Evolutionary conservation across 75 land plant species (phyloP).

Genomic region (Pinus taeda): DNA sequence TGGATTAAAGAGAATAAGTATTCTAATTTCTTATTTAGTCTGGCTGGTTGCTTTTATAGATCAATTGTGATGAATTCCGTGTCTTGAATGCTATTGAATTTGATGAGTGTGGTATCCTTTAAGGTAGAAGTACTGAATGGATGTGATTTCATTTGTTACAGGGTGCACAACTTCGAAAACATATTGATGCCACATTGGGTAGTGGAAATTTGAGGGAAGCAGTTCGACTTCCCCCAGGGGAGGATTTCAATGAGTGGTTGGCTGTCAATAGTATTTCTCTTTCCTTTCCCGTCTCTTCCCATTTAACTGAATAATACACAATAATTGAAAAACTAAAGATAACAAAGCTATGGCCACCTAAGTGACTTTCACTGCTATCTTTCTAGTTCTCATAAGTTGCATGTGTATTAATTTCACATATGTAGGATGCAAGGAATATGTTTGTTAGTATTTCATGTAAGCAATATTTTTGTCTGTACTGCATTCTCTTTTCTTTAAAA

Average conservation of each 20-base stretch:
- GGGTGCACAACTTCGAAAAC: constrained; percentile 91
- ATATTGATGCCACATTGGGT: constrained; percentile 93
- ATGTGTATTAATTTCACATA: not conserved
- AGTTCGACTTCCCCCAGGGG: constrained; percentile 96
- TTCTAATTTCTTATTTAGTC: not conserved
- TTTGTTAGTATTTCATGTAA: not conserved
- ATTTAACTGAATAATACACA: not conserved
- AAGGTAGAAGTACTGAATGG: constrained; percentile 7
- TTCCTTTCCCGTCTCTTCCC: constrained; percentile 8
- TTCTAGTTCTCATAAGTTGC: not conserved
- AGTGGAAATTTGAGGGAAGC: constrained; percentile 96
- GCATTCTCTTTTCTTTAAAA: not conserved
- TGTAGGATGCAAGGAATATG: not conserved
- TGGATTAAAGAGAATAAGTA: not conserved
- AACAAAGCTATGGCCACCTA: not conserved
- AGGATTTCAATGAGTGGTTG: constrained; percentile 87
- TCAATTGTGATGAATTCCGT: not conserved
- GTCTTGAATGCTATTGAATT: constrained; percentile 1
- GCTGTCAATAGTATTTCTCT: constrained; percentile 74
- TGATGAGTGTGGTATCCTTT: not conserved
- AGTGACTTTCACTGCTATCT: not conserved
- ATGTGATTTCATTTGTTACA: constrained; percentile 24
- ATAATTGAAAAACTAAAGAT: not conserved
- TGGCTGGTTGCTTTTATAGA: not conserved
- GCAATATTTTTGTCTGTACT: not conserved